Evolutionary conservation across 768 basidiomycete genomes (phyloP).

Genomic region (Brasilioporus rufonigricans): DNA sequence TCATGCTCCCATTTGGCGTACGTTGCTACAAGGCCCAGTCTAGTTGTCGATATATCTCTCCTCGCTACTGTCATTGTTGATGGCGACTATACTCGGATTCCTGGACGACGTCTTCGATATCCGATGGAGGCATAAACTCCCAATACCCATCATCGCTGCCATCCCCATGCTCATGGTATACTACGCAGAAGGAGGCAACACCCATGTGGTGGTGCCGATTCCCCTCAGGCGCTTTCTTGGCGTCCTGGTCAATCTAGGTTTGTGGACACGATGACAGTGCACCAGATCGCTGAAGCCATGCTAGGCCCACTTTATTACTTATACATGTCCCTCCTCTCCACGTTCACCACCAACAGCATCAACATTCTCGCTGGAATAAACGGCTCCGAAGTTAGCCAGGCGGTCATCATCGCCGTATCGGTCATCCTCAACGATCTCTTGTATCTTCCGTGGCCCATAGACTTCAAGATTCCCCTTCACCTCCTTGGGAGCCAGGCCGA

Average conservation of each 20-base stretch:
- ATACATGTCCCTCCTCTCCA: conserved; percentile 95
- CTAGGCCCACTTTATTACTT: conserved; percentile 92
- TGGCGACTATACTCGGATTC: conserved; percentile 93
- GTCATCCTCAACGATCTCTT: conserved; percentile 90
- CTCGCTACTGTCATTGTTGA: conserved; percentile 85
- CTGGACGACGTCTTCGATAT: conserved; percentile 98
- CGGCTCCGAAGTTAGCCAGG: conserved; percentile 93
- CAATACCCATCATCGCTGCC: conserved; percentile 93
- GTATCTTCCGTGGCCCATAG: conserved; percentile 87
- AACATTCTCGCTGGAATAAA: conserved; percentile 99
- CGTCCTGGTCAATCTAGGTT: conserved; percentile 84
- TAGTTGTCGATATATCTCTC: conserved; percentile 93
- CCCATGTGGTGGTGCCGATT: conserved; percentile 90
- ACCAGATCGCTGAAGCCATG: conserved; percentile 3
- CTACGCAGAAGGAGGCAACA: conserved; percentile 91
- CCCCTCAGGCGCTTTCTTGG: conserved; percentile 72
- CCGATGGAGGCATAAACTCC: conserved; percentile 96
- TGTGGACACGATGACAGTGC: conserved; percentile 32
- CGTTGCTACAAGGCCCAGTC: background rate
- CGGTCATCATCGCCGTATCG: conserved; percentile 86
- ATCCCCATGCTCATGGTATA: conserved; percentile 96
- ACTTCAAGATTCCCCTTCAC: conserved; percentile 69
- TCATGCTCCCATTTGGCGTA: background rate
- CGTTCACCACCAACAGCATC: conserved; percentile 96
- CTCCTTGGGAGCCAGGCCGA: conserved; percentile 65